phyloP scores from a whole-genome alignment of 257 asterid genomes.

The Rubia yunnanensis region DNA sequence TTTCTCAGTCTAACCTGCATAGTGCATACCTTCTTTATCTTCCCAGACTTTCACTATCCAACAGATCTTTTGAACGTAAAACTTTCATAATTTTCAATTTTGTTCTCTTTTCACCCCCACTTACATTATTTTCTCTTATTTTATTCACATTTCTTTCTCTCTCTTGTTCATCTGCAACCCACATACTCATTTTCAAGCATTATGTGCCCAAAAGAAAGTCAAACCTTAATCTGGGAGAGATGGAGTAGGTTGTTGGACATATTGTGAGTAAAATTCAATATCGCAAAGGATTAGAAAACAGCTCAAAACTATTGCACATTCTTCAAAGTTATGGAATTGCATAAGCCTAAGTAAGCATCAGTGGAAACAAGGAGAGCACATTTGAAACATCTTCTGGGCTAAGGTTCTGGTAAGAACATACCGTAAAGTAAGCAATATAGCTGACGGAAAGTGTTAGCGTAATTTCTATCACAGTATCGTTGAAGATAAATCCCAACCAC shows the following conservation, averaged over 20 bases:
- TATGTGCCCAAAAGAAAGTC: background rate
- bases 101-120: background rate
- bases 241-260: background rate
- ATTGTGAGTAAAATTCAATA: background rate
- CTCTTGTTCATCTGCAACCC: background rate
- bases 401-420: conserved; percentile 33
- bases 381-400: conserved; percentile 3
- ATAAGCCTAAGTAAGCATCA: background rate
- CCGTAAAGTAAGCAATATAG: conserved; percentile 89
- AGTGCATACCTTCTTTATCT: too few species aligned
- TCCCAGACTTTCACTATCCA: too few species aligned
- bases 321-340: background rate
- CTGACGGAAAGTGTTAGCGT: conserved; percentile 89
- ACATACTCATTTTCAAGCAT: background rate
- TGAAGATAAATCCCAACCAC: conserved; percentile 97
- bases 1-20: too few species aligned
- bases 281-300: background rate
- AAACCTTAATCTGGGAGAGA: background rate
- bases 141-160: background rate
- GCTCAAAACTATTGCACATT: background rate
- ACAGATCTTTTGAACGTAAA: background rate
- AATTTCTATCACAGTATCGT: conserved; percentile 92
- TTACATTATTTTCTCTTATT: background rate
- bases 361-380: background rate
- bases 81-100: background rate